Base-by-base conservation (phyloP, 106 monocot species). In the Allium fistulosum region DNA sequence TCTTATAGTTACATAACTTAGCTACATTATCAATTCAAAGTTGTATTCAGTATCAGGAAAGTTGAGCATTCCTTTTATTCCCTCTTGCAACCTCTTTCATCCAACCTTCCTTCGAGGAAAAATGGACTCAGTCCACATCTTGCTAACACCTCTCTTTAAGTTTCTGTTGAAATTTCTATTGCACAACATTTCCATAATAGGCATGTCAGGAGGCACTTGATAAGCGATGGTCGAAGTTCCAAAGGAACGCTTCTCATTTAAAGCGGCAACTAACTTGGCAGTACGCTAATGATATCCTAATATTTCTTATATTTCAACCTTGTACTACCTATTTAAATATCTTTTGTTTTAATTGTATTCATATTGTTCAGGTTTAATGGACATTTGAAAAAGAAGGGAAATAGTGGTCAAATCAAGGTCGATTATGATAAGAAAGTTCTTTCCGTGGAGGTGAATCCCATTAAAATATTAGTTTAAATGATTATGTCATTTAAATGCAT, bases 191-290 rank as follows among this genome's bases (percentile, higher is more conserved):
- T 55, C 53, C 2, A 55, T 59, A 56, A 61, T 52, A 99, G 97
- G 80, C 97, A 58, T 87, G 84, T 59, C 80, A 87, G 46, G 72
- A 85, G 73, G 84, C 92, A 64, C 79, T 99, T 72, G 97, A 99
- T 67, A 51, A 85, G 71, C 87, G 97, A 4, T 92, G 92, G 89
- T 82, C 49, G 58, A 99, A 99, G 71, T 99, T 99, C 69, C 76
- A 87, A 46, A 82, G 89, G 69, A 92, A 92, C 84, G 89, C 92
- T 46, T 73, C 69, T 71, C 79, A 80, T 57, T 81, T 99, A 58
- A 99, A 92, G 81, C 82, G 90, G 17, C 82, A 99, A 55, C 46
- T 99, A 55, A 99, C 92, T 53, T 99, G 97, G 97, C 78, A 85
- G 97, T 99, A 99, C 60, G 92, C 80, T 17, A 27, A n/a, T 66